Evolutionary conservation across 352 stramenopile species (phyloP), one percentile per base, ranked within the genome.

Genomic region (Phytophthora capsici): DNA sequence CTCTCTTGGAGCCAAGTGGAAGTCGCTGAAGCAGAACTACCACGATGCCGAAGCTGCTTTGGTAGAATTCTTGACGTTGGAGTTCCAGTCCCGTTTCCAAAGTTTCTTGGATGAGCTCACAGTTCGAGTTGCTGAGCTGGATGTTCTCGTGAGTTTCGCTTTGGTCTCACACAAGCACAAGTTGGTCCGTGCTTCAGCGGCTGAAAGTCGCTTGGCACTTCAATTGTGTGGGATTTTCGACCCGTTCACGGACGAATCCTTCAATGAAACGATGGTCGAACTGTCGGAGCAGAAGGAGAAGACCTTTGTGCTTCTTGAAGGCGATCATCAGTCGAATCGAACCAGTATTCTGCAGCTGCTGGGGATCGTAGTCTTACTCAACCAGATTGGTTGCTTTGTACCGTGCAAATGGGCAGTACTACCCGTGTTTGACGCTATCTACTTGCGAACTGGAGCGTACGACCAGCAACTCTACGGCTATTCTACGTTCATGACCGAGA

Each of bases 311-410:
- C 47, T 82, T 7, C 49, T 82, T 26, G 38, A 52, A 22, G 55
- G 54, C 17, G 36, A 63, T 19, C 47, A 56, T 4, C 44, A 56
- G 22, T 37, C 53, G 32, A 25, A 13, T 0, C 41, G 54, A 10
- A 26, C 30, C 7, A 51, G 10, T 30, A 17, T 71, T 14, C 48
- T 80, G 4, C 46, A 77, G 6, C 28, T 67, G 10, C 37, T 82
- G 34, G 77, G 75, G 0, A 36, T 73, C 6, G 67, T 74, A 6
- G 69, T 73, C 9, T 38, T 80, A 10, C 66, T 91, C 3, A 84
- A 84, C 57, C 82, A 91, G 45, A 69, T 89, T 20, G 82, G 80
- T 0, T 87, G 82, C 26, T 91, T 89, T 37, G 82, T 89, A 4
- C 77, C 82, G 3, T 88, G 80, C 34, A 22, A 55, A 37, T 12